These are phyloP conservation scores for Fomes fomentarius DNA, from an alignment of 1,284 basidiomycete genomes.

Conservation along the genomic window DNA sequence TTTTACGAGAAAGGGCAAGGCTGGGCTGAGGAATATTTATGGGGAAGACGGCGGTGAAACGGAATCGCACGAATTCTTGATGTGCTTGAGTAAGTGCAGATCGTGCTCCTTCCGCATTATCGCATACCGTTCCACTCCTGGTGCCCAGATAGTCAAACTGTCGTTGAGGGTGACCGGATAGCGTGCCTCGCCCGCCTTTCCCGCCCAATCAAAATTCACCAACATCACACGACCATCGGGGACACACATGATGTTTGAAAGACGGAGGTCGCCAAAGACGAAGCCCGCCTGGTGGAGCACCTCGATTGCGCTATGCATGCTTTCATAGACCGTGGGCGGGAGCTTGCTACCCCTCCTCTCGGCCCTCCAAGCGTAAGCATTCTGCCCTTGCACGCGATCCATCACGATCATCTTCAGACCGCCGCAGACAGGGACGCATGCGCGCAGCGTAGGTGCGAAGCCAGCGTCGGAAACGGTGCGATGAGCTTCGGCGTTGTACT, in stretches of 20 bases:
- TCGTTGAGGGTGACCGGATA: neutral
- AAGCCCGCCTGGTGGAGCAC: slow-evolving; percentile 7
- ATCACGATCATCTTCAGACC: slow-evolving; percentile 14
- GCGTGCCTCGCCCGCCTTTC: neutral
- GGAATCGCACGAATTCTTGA: neutral
- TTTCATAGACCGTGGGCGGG: slow-evolving; percentile 1
- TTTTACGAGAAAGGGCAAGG: no score
- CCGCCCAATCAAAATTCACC: slow-evolving; percentile 1
- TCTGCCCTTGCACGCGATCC: slow-evolving; percentile 7
- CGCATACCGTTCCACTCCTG: neutral
- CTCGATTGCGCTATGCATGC: slow-evolving; percentile 2
- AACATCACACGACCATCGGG: neutral
- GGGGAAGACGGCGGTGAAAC: no score
- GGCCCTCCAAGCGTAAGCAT: neutral
- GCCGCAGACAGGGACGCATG: slow-evolving; percentile 2
- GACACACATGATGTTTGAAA: slow-evolving; percentile 8
- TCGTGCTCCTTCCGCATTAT: neutral
- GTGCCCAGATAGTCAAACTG: neutral
- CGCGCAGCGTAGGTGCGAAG: slow-evolving; percentile 9
- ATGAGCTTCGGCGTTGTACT: slow-evolving; percentile 12
- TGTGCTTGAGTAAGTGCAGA: neutral
- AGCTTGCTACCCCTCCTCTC: neutral
- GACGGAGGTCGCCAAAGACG: slow-evolving; percentile 17
- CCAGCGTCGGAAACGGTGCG: neutral
- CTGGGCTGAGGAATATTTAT: no score